phyloP scores from a whole-genome alignment of 106 monocot species.

The Hemerocallis citrina region DNA sequence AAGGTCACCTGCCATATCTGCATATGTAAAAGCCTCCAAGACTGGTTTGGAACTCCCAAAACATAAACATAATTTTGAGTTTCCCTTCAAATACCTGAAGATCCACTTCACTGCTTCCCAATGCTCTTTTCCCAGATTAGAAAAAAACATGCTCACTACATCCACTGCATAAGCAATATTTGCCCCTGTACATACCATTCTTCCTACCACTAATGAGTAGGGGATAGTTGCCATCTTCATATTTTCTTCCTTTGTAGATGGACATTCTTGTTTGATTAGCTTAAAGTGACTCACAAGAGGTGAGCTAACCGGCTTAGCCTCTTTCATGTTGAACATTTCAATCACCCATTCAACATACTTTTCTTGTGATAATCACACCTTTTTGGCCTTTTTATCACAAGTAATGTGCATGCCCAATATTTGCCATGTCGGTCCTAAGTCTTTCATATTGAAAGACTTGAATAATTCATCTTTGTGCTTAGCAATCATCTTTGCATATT shows the following conservation, averaged over 20 bases:
- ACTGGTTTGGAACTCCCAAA: no score
- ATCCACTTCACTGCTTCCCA: background rate
- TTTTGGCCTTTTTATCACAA: background rate
- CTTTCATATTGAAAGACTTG: background rate
- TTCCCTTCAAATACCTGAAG: no score
- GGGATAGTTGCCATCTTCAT: background rate
- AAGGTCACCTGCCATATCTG: background rate
- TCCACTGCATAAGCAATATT: background rate
- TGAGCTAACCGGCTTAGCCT: slow-evolving; percentile 1
- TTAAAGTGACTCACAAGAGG: background rate
- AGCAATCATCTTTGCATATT: background rate
- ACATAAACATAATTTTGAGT: no score
- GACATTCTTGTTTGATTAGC: background rate
- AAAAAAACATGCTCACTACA: background rate
- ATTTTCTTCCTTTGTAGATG: background rate
- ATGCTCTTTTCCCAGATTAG: background rate
- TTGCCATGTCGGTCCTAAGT: background rate
- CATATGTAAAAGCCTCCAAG: background rate
- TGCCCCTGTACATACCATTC: no score
- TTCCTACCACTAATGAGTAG: background rate
- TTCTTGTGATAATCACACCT: slow-evolving; percentile 8
- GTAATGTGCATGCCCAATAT: background rate
- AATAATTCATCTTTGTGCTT: background rate
- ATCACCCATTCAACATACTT: slow-evolving; percentile 9
- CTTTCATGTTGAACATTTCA: background rate